phyloP scores from a whole-genome alignment of 257 asterid species.

The Penstemon barbatus region DNA sequence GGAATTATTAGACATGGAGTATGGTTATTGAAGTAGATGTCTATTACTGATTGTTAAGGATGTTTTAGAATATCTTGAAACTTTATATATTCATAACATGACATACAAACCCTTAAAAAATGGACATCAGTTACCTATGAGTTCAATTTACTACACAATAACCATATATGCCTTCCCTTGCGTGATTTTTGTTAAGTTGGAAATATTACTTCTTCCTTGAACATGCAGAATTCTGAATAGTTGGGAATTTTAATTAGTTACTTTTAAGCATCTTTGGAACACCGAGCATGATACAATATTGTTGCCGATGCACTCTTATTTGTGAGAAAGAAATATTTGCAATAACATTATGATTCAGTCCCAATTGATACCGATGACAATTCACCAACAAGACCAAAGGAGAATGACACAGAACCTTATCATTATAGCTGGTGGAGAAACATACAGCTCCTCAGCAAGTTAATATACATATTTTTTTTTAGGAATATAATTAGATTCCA shows the following conservation, averaged over 20 bases:
- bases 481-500: too few species aligned
- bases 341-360: neutral
- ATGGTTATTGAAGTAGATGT: neutral
- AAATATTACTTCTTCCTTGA: neutral
- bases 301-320: neutral
- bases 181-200: neutral
- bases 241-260: neutral
- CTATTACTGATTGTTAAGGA: neutral
- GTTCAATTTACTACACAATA: too few species aligned
- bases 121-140: neutral
- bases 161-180: neutral
- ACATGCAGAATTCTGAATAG: neutral
- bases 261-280: neutral
- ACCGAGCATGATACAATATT: neutral
- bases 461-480: too few species aligned
- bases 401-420: too few species aligned
- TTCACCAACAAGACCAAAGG: neutral
- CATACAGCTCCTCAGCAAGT: too few species aligned
- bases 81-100: constrained; percentile 19
- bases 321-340: neutral
- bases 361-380: neutral
- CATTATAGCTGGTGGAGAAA: too few species aligned
- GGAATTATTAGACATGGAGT: too few species aligned
- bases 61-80: neutral
- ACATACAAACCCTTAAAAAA: constrained; percentile 1